A percentile compares a stretch with the other conserved stretches of the same genome.
Evolutionary conservation across 23 red algal genomes (phyloP).

Genomic region (Gracilaria caudata): DNA sequence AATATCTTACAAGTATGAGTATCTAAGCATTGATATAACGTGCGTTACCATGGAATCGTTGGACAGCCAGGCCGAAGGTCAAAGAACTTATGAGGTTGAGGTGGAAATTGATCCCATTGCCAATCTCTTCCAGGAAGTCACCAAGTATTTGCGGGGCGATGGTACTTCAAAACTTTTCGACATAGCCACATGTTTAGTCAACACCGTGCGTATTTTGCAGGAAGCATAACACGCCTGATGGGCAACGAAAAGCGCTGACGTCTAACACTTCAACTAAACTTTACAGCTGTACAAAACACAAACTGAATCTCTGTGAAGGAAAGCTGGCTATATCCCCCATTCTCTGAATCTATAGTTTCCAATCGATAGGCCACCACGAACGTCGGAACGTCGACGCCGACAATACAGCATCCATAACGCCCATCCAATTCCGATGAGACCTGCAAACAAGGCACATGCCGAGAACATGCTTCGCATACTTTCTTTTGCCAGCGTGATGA

Average conservation of each 20-base stretch:
- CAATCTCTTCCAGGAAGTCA: constrained; percentile 47
- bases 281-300: background rate
- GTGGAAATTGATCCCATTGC: constrained; percentile 69
- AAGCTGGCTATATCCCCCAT: background rate
- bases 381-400: background rate
- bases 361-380: background rate
- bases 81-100: constrained; percentile 70
- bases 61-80: background rate
- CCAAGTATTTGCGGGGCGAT: constrained; percentile 43
- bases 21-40: constrained; percentile 80
- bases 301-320: background rate
- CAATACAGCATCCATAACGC: constrained; percentile 37
- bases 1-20: constrained; percentile 79
- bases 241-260: background rate
- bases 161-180: constrained; percentile 52
- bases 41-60: constrained; percentile 39
- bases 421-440: constrained; percentile 25
- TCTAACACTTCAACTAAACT: background rate
- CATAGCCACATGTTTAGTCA: constrained; percentile 55
- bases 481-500: constrained; percentile 37
- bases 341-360: background rate
- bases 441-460: constrained; percentile 1
- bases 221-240: constrained; percentile 5
- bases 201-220: constrained; percentile 50
- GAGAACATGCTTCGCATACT: constrained; percentile 7